phyloP scores from a whole-genome alignment of 768 basidiomycete species.

The Multifurca ochricompacta region DNA sequence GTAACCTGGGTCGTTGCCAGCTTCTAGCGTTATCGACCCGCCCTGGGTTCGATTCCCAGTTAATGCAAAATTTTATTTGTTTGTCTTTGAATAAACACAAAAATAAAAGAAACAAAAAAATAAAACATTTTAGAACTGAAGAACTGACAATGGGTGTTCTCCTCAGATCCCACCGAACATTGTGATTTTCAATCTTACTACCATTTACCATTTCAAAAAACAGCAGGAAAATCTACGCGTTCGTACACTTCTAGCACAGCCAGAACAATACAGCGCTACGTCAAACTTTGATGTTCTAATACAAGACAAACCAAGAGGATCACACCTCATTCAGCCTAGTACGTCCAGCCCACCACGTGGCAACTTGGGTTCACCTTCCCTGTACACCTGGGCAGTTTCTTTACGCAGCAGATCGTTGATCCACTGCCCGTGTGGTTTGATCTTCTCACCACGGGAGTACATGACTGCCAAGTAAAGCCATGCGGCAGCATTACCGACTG shows the following conservation, averaged over 20 bases:
- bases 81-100: too few relatives aligned
- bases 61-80: neutral
- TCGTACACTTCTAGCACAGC: neutral
- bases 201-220: neutral
- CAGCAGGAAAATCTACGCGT: neutral
- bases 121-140: too few relatives aligned
- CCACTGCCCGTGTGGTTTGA: conserved; percentile 78
- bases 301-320: neutral
- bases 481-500: conserved; percentile 67
- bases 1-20: too few relatives aligned
- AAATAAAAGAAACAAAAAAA: too few relatives aligned
- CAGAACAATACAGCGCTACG: neutral
- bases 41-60: neutral
- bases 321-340: neutral
- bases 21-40: neutral
- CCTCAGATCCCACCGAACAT: too few relatives aligned
- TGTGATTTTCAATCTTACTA: too few relatives aligned
- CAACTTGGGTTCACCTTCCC: conserved; percentile 58
- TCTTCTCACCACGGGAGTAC: conserved; percentile 66
- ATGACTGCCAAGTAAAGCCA: conserved; percentile 72
- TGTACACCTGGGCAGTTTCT: conserved; percentile 68
- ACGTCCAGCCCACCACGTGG: conserved; percentile 38
- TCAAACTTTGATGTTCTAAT: conserved; percentile 5
- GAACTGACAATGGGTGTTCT: too few relatives aligned
- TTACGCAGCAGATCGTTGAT: conserved; percentile 72